Percentiles rank a stretch among this genome's conserved stretches.
These are phyloP conservation scores for Colletotrichum echinochloae DNA, from an alignment of 2,329 filamentous ascomycete genomes.

Conservation along the genomic window DNA sequence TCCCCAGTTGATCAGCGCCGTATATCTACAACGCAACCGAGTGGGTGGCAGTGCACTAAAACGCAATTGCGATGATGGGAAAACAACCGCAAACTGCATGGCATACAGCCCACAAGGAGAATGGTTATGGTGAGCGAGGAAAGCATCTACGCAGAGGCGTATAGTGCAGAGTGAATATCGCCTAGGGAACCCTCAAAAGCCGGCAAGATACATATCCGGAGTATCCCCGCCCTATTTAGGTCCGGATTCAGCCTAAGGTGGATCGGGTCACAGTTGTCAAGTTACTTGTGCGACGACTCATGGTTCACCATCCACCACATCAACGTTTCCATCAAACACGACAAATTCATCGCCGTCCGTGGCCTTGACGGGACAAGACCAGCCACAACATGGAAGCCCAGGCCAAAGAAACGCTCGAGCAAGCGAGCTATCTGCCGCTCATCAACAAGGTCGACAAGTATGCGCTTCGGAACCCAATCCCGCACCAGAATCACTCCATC, in stretches of 20 bases:
- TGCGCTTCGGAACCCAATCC: conserved; percentile 31
- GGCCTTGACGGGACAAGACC: no score
- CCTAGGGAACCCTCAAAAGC: not conserved
- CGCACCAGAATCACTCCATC: conserved; percentile 18
- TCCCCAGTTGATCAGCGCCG: no score
- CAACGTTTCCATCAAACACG: not conserved
- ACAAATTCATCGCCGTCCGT: not conserved
- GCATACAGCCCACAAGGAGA: not conserved
- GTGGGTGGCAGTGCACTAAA: not conserved
- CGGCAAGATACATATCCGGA: no score
- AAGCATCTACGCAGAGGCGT: not conserved
- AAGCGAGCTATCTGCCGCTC: conserved; percentile 43
- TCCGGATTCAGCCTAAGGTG: not conserved
- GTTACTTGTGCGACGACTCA: not conserved
- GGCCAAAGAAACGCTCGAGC: no score
- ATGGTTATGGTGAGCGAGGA: no score
- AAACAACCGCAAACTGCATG: not conserved
- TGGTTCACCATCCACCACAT: not conserved
- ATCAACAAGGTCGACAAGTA: conserved; percentile 59
- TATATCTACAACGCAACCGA: no score
- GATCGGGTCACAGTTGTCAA: not conserved
- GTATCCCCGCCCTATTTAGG: not conserved
- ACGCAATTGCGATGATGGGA: not conserved
- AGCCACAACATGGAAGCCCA: not conserved
- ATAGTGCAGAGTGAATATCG: not conserved